phyloP scores from a whole-genome alignment of 306 rosid species.

The Sesbania bispinosa region DNA sequence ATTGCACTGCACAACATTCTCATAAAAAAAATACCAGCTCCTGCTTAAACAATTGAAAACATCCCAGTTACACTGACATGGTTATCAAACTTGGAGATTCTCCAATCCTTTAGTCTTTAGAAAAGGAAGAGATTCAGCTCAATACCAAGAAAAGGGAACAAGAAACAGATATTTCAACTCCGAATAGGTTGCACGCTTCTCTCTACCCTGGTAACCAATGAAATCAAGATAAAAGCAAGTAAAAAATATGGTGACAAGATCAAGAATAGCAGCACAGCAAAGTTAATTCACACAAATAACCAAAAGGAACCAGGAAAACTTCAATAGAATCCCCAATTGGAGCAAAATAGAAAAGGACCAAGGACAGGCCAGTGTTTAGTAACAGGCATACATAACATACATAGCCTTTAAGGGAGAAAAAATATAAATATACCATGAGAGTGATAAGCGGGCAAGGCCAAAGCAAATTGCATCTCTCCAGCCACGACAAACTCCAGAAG shows the following conservation, averaged over 20 bases:
- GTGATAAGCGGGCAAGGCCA: slow-evolving; percentile 76
- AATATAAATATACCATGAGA: slow-evolving; percentile 72
- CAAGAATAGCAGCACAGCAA: background rate
- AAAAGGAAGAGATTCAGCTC: background rate
- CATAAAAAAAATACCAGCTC: slow-evolving; percentile 9
- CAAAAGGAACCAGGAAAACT: slow-evolving; percentile 1
- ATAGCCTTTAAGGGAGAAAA: background rate
- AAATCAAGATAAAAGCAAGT: background rate
- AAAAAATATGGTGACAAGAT: background rate
- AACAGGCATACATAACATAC: background rate
- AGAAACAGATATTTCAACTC: background rate
- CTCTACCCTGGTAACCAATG: background rate
- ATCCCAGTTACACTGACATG: background rate
- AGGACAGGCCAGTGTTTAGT: too few relatives aligned
- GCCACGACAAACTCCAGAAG: slow-evolving; percentile 88
- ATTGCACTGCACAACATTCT: background rate
- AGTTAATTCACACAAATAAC: background rate
- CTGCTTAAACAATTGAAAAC: background rate
- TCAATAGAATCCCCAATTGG: background rate
- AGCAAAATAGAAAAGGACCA: too few relatives aligned
- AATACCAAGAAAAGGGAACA: background rate
- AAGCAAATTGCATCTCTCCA: slow-evolving; percentile 91
- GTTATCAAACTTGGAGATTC: background rate
- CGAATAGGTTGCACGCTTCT: background rate
- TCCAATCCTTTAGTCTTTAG: background rate